phyloP scores from a whole-genome alignment of 305 asterid genomes.

The Withania somnifera region DNA sequence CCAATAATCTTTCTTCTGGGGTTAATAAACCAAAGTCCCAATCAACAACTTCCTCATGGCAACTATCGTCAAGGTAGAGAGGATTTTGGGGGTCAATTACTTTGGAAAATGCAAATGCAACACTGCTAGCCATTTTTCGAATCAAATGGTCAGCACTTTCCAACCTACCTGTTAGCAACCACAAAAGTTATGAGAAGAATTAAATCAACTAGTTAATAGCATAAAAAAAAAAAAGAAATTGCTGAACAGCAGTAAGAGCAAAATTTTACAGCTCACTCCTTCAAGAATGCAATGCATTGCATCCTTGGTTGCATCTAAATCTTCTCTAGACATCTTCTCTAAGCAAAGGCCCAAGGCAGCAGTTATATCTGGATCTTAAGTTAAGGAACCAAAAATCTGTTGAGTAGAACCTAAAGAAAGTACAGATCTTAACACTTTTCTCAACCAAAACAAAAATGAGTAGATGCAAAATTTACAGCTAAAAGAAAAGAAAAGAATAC shows the following conservation, averaged over 20 bases:
- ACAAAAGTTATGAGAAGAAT: slow-evolving; percentile 2
- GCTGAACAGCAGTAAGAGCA: slow-evolving; percentile 2
- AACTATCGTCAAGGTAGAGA: slow-evolving; percentile 78
- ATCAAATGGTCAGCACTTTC: slow-evolving; percentile 75
- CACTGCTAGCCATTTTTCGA: slow-evolving; percentile 87
- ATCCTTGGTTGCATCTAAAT: slow-evolving; percentile 70
- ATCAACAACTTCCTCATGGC: slow-evolving; percentile 55
- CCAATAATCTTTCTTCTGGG: slow-evolving; percentile 19
- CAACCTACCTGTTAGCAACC: slow-evolving; percentile 69
- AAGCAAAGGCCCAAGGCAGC: slow-evolving; percentile 94
- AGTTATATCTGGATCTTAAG: slow-evolving; percentile 55
- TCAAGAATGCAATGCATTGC: slow-evolving; percentile 76
- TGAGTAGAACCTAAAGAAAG: not conserved
- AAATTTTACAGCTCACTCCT: slow-evolving; percentile 74
- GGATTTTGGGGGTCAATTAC: slow-evolving; percentile 84
- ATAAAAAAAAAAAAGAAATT: slow-evolving; percentile 1
- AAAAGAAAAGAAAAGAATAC: slow-evolving; percentile 56
- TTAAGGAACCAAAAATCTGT: slow-evolving; percentile 27
- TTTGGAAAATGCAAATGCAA: slow-evolving; percentile 83
- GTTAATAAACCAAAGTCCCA: slow-evolving; percentile 70
- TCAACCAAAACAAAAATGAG: not conserved
- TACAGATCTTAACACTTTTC: not conserved
- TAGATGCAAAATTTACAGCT: not conserved
- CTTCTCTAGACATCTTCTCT: slow-evolving; percentile 85
- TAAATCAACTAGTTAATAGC: slow-evolving; percentile 3